Evolutionary conservation across 257 asterid genomes (phyloP).

Genomic region (Apocynum venetum): DNA sequence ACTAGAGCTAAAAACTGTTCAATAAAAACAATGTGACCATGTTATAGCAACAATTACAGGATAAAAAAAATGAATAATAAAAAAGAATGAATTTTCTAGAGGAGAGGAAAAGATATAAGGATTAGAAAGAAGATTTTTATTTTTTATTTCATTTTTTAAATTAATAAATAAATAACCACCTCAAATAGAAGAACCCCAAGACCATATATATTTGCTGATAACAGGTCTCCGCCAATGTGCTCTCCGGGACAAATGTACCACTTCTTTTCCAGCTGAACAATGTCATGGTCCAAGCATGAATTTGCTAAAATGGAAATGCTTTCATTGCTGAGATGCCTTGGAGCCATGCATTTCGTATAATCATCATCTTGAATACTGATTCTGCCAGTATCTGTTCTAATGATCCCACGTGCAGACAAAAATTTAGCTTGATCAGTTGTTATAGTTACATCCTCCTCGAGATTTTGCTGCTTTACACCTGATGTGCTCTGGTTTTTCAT

Average conservation of each 20-base stretch:
- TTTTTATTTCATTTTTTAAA: background rate
- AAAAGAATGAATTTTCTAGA: background rate
- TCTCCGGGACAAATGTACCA: slow-evolving; percentile 85
- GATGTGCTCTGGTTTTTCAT: slow-evolving; percentile 26
- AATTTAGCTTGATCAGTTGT: slow-evolving; percentile 53
- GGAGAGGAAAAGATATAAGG: background rate
- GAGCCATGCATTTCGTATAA: background rate
- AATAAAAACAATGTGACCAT: background rate
- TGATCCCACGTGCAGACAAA: slow-evolving; percentile 39
- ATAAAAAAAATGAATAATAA: background rate
- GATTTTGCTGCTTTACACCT: slow-evolving; percentile 48
- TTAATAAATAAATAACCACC: slow-evolving; percentile 37
- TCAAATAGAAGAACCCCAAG: slow-evolving; percentile 90
- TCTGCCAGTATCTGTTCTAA: slow-evolving; percentile 23
- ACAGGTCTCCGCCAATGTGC: slow-evolving; percentile 38
- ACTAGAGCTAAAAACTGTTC: background rate
- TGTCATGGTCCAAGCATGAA: slow-evolving; percentile 17
- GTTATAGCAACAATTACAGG: background rate
- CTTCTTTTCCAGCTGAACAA: slow-evolving; percentile 52
- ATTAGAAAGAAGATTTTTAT: background rate
- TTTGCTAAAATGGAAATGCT: slow-evolving; percentile 7
- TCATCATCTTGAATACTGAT: background rate
- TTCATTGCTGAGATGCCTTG: background rate
- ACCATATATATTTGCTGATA: slow-evolving; percentile 69
- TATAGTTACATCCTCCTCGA: slow-evolving; percentile 32